Base-by-base conservation (phyloP, 352 stramenopile species). In the Peronosclerospora sorghi region DNA sequence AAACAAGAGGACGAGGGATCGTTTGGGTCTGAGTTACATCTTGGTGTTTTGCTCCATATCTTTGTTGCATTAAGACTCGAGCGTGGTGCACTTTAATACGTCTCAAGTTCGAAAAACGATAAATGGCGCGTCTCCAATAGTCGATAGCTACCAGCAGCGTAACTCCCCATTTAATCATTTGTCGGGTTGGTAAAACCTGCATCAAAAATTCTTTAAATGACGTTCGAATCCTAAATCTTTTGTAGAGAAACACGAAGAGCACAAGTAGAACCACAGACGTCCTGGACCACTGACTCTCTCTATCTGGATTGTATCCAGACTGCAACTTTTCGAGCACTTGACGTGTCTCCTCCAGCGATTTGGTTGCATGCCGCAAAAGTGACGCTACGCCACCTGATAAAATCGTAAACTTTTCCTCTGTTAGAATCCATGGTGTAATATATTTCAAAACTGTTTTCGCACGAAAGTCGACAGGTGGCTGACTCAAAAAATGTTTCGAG, bases 81-180 rank as follows among this genome's bases (percentile, higher is more conserved):
- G 77, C 52, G 43, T 92, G 80, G 45, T 92, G 80, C 40, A 89
- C 75, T 45, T 92, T 92, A n/a, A n/a, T n/a, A n/a, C n/a, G n/a
- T n/a, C n/a, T n/a, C n/a, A n/a, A n/a, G n/a, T n/a, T n/a, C n/a
- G n/a, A n/a, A n/a, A n/a, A n/a, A n/a, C n/a, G n/a, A n/a, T n/a
- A n/a, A n/a, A n/a, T n/a, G n/a, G n/a, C n/a, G n/a, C n/a, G n/a
- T n/a, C n/a, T n/a, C n/a, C n/a, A n/a, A n/a, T n/a, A n/a, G n/a
- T n/a, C n/a, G 53, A 92, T 83, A 1, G 43, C 26, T 5, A 92
- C 53, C 9, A 88, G 24, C 9, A 64, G 42, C 13, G 73, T 51
- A 15, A 90, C 4, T 7, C 51, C 65, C 48, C 60, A 89, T 51
- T 83, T 82, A 54, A 90, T n/a, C n/a, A n/a, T n/a, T n/a, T n/a